These are phyloP conservation scores for Cardamine resedifolia DNA, from an alignment of 345 rosid genomes.

Conservation along the genomic window DNA sequence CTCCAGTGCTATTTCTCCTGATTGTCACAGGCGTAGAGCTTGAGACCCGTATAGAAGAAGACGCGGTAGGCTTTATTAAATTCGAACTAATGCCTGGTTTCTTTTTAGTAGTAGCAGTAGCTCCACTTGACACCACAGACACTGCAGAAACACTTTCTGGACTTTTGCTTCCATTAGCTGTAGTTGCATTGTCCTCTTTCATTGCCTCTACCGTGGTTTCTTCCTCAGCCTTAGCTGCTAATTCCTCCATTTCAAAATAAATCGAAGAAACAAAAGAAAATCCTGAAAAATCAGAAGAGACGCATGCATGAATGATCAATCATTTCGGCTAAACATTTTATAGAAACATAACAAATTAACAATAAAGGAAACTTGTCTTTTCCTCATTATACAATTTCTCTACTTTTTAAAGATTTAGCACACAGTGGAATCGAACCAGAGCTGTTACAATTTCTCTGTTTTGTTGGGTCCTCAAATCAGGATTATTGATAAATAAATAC, in stretches of 20 bases:
- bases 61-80: slow-evolving; percentile 46
- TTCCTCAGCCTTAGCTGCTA: slow-evolving; percentile 41
- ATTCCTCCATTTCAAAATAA: slow-evolving; percentile 58
- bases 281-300: slow-evolving; percentile 31
- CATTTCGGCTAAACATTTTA: not conserved
- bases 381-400: not conserved
- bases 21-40: slow-evolving; percentile 49
- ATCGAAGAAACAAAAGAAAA: slow-evolving; percentile 14
- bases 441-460: not conserved
- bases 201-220: slow-evolving; percentile 41
- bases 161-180: slow-evolving; percentile 44
- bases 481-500: slow-evolving; percentile 1
- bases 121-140: slow-evolving; percentile 46
- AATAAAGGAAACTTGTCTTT: not conserved
- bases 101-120: slow-evolving; percentile 57
- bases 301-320: slow-evolving; percentile 7
- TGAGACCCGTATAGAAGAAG: slow-evolving; percentile 47
- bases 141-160: slow-evolving; percentile 43
- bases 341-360: not conserved
- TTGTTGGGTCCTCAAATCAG: not conserved
- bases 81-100: slow-evolving; percentile 51
- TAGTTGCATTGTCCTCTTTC: slow-evolving; percentile 41
- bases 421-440: not conserved
- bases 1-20: slow-evolving; percentile 91
- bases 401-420: not conserved